Percentiles rank a stretch among this genome's conserved stretches.
These are phyloP conservation scores for Rhynchospora tenuis DNA, from an alignment of 176 grass and related monocot genomes.

Conservation along the genomic window DNA sequence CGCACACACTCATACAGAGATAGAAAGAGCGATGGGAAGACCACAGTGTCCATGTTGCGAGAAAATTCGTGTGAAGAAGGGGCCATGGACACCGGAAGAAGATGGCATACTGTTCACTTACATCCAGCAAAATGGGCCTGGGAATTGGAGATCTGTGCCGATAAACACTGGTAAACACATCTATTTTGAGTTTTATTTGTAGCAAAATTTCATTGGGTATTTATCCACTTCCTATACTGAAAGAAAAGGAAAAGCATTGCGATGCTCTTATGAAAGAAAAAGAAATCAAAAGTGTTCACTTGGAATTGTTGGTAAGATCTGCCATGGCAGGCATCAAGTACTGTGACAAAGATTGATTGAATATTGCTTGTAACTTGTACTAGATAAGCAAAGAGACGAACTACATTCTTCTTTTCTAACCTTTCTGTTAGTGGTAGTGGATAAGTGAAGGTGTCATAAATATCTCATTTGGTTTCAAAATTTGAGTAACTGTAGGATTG, in stretches of 20 bases:
- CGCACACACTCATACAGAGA: neutral
- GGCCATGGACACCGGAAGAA: slow-evolving; percentile 31
- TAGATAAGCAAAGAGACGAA: neutral
- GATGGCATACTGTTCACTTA: slow-evolving; percentile 27
- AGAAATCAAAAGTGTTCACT: neutral
- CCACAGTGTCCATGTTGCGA: slow-evolving; percentile 26
- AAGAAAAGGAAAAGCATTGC: neutral
- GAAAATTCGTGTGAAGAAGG: slow-evolving; percentile 31
- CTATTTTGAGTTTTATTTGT: neutral
- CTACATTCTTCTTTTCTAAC: neutral
- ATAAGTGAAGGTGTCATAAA: neutral
- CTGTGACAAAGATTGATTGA: neutral
- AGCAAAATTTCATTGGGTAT: neutral
- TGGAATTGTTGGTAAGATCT: neutral
- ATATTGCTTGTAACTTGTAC: neutral
- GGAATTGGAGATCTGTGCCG: slow-evolving; percentile 32
- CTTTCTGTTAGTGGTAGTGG: neutral
- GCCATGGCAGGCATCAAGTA: neutral
- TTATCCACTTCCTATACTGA: neutral
- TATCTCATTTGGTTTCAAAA: neutral
- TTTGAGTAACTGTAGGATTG: slow-evolving; percentile 17
- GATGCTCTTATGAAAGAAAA: neutral
- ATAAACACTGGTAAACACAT: slow-evolving; percentile 20
- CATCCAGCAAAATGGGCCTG: slow-evolving; percentile 31
- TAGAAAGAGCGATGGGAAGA: slow-evolving; percentile 18